Conservation (phyloP, 2,329 filamentous ascomycete genomes). For the Onygena corvina region DNA sequence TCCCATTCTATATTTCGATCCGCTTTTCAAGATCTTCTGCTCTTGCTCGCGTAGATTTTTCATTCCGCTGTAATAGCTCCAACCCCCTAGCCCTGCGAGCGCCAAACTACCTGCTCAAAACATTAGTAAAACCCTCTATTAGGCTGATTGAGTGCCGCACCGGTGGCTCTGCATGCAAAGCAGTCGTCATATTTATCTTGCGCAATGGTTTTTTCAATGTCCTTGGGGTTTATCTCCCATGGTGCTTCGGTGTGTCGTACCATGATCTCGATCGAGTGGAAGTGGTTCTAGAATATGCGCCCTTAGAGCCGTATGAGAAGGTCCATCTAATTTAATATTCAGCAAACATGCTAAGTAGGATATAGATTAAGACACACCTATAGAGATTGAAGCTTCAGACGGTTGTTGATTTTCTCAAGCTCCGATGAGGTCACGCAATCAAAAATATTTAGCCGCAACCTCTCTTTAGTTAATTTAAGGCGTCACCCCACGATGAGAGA, state of each 20-base stretch:
- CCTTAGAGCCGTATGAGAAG: too few relatives aligned
- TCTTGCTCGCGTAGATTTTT: slow-evolving; percentile 56
- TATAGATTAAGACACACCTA: background rate
- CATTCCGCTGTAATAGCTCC: slow-evolving; percentile 66
- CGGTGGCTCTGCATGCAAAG: slow-evolving; percentile 56
- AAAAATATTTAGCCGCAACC: slow-evolving; percentile 2
- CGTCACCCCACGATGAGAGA: slow-evolving; percentile 5
- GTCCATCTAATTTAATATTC: background rate
- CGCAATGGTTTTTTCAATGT: slow-evolving; percentile 46
- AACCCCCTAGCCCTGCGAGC: slow-evolving; percentile 62
- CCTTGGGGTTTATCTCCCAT: slow-evolving; percentile 43
- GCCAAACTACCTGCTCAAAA: slow-evolving; percentile 42
- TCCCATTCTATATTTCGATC: slow-evolving; percentile 59
- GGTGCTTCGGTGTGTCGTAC: slow-evolving; percentile 34
- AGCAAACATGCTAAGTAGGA: background rate
- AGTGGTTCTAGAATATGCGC: background rate
- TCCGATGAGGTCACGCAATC: slow-evolving; percentile 8
- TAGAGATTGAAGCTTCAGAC: background rate
- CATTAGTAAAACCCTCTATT: background rate
- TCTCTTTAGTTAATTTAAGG: too few relatives aligned
- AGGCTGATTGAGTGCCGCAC: slow-evolving; percentile 36
- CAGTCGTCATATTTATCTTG: slow-evolving; percentile 48
- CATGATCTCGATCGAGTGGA: slow-evolving; percentile 7
- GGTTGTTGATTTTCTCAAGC: background rate
- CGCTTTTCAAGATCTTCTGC: slow-evolving; percentile 51